phyloP scores from a whole-genome alignment of 1,284 basidiomycete species.

The Psilocybe mexicana region DNA sequence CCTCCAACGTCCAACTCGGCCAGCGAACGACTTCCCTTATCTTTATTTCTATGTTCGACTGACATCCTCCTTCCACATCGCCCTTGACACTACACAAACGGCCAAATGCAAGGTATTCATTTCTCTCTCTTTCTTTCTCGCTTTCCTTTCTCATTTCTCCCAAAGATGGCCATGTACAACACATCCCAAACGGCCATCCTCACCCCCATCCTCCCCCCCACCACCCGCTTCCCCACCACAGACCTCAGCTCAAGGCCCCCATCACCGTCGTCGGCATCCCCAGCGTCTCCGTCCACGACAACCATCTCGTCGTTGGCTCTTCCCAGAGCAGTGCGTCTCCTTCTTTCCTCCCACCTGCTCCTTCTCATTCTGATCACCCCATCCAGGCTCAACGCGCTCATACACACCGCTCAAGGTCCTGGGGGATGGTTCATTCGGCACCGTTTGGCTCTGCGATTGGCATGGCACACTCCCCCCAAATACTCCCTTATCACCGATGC shows the following conservation, averaged over 20 bases:
- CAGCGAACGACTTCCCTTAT: conserved; percentile 11
- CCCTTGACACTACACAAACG: conserved; percentile 6
- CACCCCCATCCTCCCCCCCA: conserved; percentile 17
- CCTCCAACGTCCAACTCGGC: conserved; percentile 11
- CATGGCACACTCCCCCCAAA: conserved; percentile 91
- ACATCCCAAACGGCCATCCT: conserved; percentile 22
- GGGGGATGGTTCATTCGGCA: conserved; percentile 96
- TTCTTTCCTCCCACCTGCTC: conserved; percentile 12
- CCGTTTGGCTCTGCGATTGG: conserved; percentile 99
- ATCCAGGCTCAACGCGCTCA: conserved; percentile 55
- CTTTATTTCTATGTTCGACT: conserved; percentile 27
- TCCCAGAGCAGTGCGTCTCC: conserved; percentile 62
- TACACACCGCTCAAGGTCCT: conserved; percentile 83
- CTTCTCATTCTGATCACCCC: conserved; percentile 10
- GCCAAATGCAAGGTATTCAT: conserved; percentile 23
- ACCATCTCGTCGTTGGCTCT: conserved; percentile 68
- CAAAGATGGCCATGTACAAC: conserved; percentile 20
- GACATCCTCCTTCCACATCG: conserved; percentile 11
- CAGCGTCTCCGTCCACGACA: conserved; percentile 67
- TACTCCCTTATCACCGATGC: conserved; percentile 88
- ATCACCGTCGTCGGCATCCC: conserved; percentile 70
- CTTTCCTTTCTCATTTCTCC: conserved; percentile 29
- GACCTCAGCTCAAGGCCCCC: conserved; percentile 48
- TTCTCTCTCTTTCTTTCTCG: conserved; percentile 29
- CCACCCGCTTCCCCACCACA: conserved; percentile 28